Evolutionary conservation across 1,284 basidiomycete species (phyloP).

Genomic region (Cystobasidium pallidum): DNA sequence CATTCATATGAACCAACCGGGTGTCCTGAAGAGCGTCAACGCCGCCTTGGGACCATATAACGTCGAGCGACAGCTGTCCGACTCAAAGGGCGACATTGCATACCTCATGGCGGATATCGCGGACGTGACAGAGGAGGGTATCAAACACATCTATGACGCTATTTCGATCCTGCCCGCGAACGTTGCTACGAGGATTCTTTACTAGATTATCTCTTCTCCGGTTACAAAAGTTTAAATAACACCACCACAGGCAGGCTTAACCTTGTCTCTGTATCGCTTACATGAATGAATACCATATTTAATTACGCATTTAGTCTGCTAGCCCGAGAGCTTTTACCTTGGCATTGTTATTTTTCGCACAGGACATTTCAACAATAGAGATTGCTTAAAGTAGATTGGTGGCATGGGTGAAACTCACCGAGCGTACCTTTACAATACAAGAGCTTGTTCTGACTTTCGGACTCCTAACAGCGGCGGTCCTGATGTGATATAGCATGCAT

Average conservation of each 20-base stretch:
- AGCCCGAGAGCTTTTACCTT: background rate
- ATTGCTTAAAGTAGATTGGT: background rate
- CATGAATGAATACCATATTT: background rate
- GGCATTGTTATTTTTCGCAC: background rate
- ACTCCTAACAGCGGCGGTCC: too few relatives aligned
- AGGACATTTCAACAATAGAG: slow-evolving; percentile 9
- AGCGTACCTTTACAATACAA: background rate
- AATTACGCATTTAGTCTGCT: background rate
- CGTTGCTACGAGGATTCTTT: slow-evolving; percentile 52
- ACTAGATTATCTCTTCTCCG: slow-evolving; percentile 21
- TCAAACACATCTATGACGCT: slow-evolving; percentile 77
- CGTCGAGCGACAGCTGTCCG: slow-evolving; percentile 96
- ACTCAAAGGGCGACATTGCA: slow-evolving; percentile 86
- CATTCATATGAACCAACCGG: slow-evolving; percentile 96
- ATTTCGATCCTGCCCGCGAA: slow-evolving; percentile 70
- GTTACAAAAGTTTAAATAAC: background rate
- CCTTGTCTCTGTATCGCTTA: slow-evolving; percentile 7
- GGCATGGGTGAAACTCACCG: background rate
- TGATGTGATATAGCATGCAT: too few relatives aligned
- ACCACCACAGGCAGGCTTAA: slow-evolving; percentile 15
- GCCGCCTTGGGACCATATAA: slow-evolving; percentile 89
- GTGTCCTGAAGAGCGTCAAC: slow-evolving; percentile 95
- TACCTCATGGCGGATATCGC: slow-evolving; percentile 96
- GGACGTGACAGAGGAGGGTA: slow-evolving; percentile 72
- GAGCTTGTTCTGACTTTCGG: too few relatives aligned